Evolutionary conservation across 2,329 filamentous ascomycete genomes (phyloP), one percentile per base, ranked within the genome.

Genomic region (Phaeophleospora eucalypticola): DNA sequence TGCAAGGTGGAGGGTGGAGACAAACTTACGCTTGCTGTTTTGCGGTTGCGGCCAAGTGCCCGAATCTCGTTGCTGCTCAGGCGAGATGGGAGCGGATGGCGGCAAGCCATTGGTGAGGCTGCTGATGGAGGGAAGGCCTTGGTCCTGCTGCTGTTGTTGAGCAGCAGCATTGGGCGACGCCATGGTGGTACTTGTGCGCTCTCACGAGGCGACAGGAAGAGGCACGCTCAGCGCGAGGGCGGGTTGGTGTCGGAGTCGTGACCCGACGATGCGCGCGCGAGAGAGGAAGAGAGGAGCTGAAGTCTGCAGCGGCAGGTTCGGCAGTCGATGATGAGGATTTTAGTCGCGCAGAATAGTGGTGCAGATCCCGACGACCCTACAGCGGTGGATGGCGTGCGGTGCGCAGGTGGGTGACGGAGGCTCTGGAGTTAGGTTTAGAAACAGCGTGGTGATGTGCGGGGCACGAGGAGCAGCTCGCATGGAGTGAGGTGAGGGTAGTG

Each of bases 81-180:
- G 64, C 38, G 65, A 65, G 45, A 58, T 56, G 37, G 53, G 45
- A 37, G 58, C 54, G 52, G 59, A 47, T 21, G 53, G 52, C 21
- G 63, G 62, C 42, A 68, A 43, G 38, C 63, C 62, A 56, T 66
- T 67, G 34, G 65, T 68, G 36, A 68, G 54, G 48, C 61, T 63
- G 40, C 52, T 61, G 49, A 68, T 68, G 40, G 65, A 66, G 4
- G 65, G 65, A 41, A 68, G 56, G 36, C 59, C 60, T 54, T 60
- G 59, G 9, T 29, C 27, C 9, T 56, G 53, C 4, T 45, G 49
- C 24, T 56, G 55, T 24, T 56, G 52, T 36, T 52, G 49, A 17
- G 44, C 36, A 42, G 48, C 43, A 39, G 43, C 34, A 33, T 39
- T 49, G 19, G 58, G 42, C 35, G 60, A 56, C 35, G 60, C 57